phyloP scores from a whole-genome alignment of 768 basidiomycete species.

The Mycena floridula region DNA sequence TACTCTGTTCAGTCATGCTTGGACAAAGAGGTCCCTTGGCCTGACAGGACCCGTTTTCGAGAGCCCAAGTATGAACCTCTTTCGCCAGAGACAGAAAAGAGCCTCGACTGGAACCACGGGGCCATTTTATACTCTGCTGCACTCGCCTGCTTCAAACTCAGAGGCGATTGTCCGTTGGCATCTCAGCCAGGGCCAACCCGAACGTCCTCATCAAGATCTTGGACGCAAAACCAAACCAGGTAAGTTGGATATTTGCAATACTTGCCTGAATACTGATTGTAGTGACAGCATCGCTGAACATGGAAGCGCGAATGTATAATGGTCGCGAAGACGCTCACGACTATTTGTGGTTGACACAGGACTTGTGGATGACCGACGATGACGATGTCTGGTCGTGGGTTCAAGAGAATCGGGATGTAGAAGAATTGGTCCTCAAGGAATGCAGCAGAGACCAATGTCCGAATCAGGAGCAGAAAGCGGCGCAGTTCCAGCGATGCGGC shows the following conservation, averaged over 20 bases:
- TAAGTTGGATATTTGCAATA: no score
- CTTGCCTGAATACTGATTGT: no score
- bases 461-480: conserved; percentile 23
- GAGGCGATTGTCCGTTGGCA: conserved; percentile 31
- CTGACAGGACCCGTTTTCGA: conserved; percentile 22
- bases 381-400: conserved; percentile 38
- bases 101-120: conserved; percentile 5
- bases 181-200: conserved; percentile 30
- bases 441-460: conserved; percentile 27
- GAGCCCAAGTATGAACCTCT: conserved; percentile 16
- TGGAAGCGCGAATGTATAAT: conserved; percentile 17
- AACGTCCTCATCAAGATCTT: conserved; percentile 33
- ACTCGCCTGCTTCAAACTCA: conserved; percentile 33
- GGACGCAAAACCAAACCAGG: conserved; percentile 28
- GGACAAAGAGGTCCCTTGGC: conserved; percentile 9
- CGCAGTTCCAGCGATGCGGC: conserved; percentile 34
- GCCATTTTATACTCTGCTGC: conserved; percentile 31
- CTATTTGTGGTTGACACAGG: conserved; percentile 38
- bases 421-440: conserved; percentile 22
- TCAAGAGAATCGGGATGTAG: conserved; percentile 26
- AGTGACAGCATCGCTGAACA: background rate
- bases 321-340: conserved; percentile 40
- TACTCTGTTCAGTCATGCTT: conserved; percentile 31
- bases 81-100: conserved; percentile 12
- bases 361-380: conserved; percentile 40